phyloP scores from a whole-genome alignment of 805 yeast species.

The Metschnikowia baotianmanensis region DNA sequence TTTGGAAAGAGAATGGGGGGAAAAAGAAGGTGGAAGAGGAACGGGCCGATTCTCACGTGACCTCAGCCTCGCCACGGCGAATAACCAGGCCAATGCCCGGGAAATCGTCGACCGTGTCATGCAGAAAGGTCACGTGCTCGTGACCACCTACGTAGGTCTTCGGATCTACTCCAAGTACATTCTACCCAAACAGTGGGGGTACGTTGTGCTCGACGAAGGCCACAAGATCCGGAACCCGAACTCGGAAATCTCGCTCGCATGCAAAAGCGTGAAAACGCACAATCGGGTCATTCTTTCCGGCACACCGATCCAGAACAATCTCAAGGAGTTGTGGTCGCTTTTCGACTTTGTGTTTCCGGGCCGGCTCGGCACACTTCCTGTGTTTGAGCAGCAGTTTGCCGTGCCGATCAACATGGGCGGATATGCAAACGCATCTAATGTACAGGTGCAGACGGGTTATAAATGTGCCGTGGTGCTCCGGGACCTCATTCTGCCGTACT shows the following conservation, averaged over 20 bases:
- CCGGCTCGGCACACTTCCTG: slow-evolving; percentile 88
- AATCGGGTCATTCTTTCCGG: slow-evolving; percentile 89
- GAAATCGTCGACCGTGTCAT: slow-evolving; percentile 57
- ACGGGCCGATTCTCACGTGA: no score
- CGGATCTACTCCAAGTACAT: slow-evolving; percentile 62
- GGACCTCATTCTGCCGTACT: slow-evolving; percentile 85
- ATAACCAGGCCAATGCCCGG: slow-evolving; percentile 40
- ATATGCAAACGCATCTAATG: slow-evolving; percentile 92
- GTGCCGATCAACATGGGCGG: slow-evolving; percentile 96
- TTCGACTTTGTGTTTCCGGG: slow-evolving; percentile 97
- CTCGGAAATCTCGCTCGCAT: slow-evolving; percentile 77
- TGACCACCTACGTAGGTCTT: slow-evolving; percentile 90
- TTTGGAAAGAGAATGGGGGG: slow-evolving; percentile 41
- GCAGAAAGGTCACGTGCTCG: slow-evolving; percentile 72
- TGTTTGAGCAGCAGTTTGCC: slow-evolving; percentile 89
- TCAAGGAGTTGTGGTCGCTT: slow-evolving; percentile 89
- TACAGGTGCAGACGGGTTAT: slow-evolving; percentile 94
- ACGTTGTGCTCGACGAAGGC: slow-evolving; percentile 91
- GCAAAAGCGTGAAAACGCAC: slow-evolving; percentile 82
- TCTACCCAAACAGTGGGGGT: slow-evolving; percentile 79
- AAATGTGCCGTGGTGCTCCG: slow-evolving; percentile 91
- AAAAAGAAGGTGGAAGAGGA: slow-evolving; percentile 4
- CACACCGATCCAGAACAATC: slow-evolving; percentile 93
- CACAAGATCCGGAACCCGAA: slow-evolving; percentile 96
- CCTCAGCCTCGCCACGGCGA: slow-evolving; percentile 19